phyloP scores from a whole-genome alignment of 768 basidiomycete genomes.

The Melanogaster broomeanus region DNA sequence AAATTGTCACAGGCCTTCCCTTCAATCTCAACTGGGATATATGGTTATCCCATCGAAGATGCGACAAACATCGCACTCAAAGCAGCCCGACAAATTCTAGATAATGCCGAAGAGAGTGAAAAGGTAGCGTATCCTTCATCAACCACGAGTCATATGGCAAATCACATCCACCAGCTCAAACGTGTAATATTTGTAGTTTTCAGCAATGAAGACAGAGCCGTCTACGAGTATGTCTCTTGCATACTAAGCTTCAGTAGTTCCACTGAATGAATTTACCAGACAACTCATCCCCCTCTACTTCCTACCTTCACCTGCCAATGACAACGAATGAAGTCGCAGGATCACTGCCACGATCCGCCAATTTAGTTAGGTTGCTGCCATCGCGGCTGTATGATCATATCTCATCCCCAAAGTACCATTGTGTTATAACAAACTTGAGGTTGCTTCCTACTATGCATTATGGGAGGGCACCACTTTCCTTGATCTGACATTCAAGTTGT shows the following conservation, averaged over 20 bases:
- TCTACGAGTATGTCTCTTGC: conserved; percentile 58
- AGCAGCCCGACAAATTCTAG: conserved; percentile 56
- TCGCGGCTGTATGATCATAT: too few relatives aligned
- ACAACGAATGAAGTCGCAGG: not conserved
- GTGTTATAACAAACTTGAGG: too few relatives aligned
- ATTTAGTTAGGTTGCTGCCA: too few relatives aligned
- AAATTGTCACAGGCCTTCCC: conserved; percentile 64
- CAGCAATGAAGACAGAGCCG: conserved; percentile 57
- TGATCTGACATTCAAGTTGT: too few relatives aligned
- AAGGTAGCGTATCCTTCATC: conserved; percentile 33
- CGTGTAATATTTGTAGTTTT: conserved; percentile 77
- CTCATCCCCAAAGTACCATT: too few relatives aligned
- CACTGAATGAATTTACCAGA: conserved; percentile 21
- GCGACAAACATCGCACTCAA: conserved; percentile 73
- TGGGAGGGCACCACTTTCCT: too few relatives aligned
- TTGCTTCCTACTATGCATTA: too few relatives aligned
- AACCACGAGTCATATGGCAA: not conserved
- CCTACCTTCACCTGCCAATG: conserved; percentile 33
- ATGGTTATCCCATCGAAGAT: conserved; percentile 72
- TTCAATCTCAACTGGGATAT: conserved; percentile 78
- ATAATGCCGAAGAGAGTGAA: conserved; percentile 46
- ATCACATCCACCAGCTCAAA: conserved; percentile 47
- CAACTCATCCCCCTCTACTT: conserved; percentile 66
- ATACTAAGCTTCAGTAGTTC: not conserved
- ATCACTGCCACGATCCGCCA: not conserved